Evolutionary conservation across 331 rosid genomes (phyloP), one percentile per base, ranked within the genome.

Genomic region (Cydonia oblonga): DNA sequence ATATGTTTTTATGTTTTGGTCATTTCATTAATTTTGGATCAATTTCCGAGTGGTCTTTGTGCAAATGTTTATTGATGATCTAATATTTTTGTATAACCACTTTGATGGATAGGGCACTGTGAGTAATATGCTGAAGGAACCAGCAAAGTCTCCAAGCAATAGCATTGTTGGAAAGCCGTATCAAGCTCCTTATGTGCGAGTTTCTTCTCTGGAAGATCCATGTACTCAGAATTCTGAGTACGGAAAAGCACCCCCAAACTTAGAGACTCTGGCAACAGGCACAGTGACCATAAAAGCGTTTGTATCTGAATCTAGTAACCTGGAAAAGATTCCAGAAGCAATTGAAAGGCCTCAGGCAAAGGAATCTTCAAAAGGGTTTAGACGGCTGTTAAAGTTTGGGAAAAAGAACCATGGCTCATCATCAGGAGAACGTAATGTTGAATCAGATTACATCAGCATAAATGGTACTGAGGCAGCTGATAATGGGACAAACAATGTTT

Each of bases 181-280:
- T 70, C 84, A 32, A 33, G 92, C 90, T 44, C 96, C 97, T 57
- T 78, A 70, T 83, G 97, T 92, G 81, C 86, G 92, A 53, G 84
- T 84, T 77, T 91, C 97, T 72, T 95, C 97, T 51, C 74, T 90
- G 85, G 93, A 91, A 81, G 92, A 87, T 86, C 96, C 96, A 54
- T 83, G 85, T 80, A 84, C 93, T 51, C 77, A 83, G 67, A 85
- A 91, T 76, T 77, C 92, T 1, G 96, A 85, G 71, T 84, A 84
- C 61, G 87, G 86, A 44, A 89, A 84, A 88, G 90, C 90, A 28
- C 81, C 84, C 71, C 80, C 86, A 67, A 75, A 60, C 81, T 74
- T 74, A 46, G 93, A 83, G 76, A 78, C 82, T 29, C 65, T 73
- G 69, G 81, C 84, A 69, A 67, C 81, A 44, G 85, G 82, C 64